Evolutionary conservation across 2,329 filamentous ascomycete species (phyloP).

Genomic region (Cladorrhinum sp.): DNA sequence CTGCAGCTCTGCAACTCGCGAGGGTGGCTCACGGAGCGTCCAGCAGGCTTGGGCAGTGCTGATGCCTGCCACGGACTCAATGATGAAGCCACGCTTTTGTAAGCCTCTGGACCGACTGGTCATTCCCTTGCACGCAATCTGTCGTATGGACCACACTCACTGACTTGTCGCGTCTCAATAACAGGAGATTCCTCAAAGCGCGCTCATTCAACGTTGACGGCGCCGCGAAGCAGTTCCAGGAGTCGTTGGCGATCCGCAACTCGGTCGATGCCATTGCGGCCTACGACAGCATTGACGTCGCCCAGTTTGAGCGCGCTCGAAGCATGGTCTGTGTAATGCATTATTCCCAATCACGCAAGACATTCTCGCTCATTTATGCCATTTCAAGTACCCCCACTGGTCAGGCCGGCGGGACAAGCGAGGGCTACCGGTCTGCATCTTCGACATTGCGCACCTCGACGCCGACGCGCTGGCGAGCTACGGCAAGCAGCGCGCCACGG

Average conservation of each 20-base stretch:
- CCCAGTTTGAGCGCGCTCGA: neutral
- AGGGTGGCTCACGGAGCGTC: no score
- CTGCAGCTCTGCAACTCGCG: no score
- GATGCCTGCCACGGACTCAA: neutral
- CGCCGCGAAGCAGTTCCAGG: neutral
- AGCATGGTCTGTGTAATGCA: neutral
- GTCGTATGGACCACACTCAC: neutral
- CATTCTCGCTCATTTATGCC: no score
- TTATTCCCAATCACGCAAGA: no score
- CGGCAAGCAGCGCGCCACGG: neutral
- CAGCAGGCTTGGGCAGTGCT: no score
- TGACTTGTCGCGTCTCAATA: neutral
- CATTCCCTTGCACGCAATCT: no score
- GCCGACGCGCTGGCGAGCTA: neutral
- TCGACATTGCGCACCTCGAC: neutral
- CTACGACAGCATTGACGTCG: neutral
- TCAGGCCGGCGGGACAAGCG: slow-evolving; percentile 1
- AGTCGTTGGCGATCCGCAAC: neutral
- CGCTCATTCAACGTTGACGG: neutral
- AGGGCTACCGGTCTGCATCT: neutral
- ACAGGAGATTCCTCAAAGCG: neutral
- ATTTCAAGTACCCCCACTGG: neutral
- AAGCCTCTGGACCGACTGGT: neutral
- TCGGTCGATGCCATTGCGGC: neutral
- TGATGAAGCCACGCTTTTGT: neutral